These are phyloP conservation scores for Sesbania bispinosa DNA, from an alignment of 306 rosid genomes.

Conservation along the genomic window DNA sequence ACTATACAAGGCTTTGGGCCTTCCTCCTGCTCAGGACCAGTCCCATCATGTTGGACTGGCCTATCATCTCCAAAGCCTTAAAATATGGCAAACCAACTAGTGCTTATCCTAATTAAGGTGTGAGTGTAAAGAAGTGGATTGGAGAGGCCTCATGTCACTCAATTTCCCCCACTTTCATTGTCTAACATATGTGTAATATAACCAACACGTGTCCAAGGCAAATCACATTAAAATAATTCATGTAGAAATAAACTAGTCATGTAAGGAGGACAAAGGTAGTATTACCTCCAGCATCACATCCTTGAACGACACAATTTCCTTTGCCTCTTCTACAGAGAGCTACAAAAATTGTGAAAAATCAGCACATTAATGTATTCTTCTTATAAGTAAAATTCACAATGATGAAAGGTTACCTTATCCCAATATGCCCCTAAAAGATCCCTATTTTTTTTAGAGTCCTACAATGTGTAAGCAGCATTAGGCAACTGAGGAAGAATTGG, in stretches of 20 bases:
- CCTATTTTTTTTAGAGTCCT: conserved; percentile 73
- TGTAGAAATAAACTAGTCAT: conserved; percentile 14
- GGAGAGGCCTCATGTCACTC: background rate
- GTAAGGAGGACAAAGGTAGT: background rate
- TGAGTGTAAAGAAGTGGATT: conserved; percentile 4
- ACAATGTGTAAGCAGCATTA: conserved; percentile 38
- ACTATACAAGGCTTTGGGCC: too few relatives aligned
- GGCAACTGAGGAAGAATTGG: conserved; percentile 8
- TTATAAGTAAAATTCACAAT: conserved; percentile 14
- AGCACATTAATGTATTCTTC: conserved; percentile 3
- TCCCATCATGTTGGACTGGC: too few relatives aligned
- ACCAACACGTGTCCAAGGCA: background rate
- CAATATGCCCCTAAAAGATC: conserved; percentile 75
- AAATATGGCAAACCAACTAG: background rate
- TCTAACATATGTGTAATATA: background rate
- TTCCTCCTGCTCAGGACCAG: too few relatives aligned
- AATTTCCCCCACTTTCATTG: background rate
- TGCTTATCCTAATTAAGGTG: background rate
- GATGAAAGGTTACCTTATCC: conserved; percentile 74
- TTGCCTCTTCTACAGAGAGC: conserved; percentile 81
- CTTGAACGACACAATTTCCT: conserved; percentile 68
- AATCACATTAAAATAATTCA: conserved; percentile 24
- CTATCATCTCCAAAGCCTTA: background rate
- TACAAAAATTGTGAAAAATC: conserved; percentile 36
- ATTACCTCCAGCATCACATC: conserved; percentile 65